Evolutionary conservation across 2,329 filamentous ascomycete species (phyloP), one percentile per base, ranked within the genome.

Genomic region (Ophioceras dolichostomum): DNA sequence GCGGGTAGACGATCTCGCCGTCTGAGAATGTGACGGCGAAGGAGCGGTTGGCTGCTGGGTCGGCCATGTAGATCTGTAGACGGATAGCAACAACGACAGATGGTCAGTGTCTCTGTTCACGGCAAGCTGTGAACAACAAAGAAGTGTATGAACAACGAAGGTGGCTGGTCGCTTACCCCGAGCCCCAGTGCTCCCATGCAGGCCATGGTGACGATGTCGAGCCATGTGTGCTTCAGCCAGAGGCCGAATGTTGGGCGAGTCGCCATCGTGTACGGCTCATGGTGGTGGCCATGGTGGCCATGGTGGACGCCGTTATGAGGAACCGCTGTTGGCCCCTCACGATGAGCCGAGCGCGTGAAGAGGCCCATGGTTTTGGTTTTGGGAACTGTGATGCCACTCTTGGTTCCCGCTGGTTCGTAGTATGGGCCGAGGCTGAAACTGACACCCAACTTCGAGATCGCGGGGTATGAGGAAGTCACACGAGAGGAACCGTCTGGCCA

Each of bases 141-240:
- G n/a, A n/a, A n/a, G n/a, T n/a, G n/a, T n/a, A n/a, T n/a, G n/a
- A 10, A 28, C 12, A 10, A 18, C 18, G 4, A 5, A 0, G 12
- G 8, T 5, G 3, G 12, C 7, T 3, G 49, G 28, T 3, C 24
- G 58, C 67, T 51, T 65, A 83, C 77, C 40, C 77, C 79, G 1
- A 84, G 65, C 13, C 78, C 79, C 34, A 83, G 58, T 10, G 68
- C 73, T 9, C 80, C 79, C 67, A 84, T 72, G 18, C 61, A 53
- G 8, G 62, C 59, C 76, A 84, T 83, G 22, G 77, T 81, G 16
- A 80, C 36, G 37, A 84, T 68, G 49, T 84, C 80, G 10, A 82
- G 57, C 65, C 72, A 77, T 4, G 76, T 79, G 8, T 65, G 63
- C 54, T 78, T 81, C 44, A 83, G 53, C 79, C 79, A 84, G 50